Base-by-base conservation (phyloP, 345 rosid genomes). In the Chamaenerion angustifolium region DNA sequence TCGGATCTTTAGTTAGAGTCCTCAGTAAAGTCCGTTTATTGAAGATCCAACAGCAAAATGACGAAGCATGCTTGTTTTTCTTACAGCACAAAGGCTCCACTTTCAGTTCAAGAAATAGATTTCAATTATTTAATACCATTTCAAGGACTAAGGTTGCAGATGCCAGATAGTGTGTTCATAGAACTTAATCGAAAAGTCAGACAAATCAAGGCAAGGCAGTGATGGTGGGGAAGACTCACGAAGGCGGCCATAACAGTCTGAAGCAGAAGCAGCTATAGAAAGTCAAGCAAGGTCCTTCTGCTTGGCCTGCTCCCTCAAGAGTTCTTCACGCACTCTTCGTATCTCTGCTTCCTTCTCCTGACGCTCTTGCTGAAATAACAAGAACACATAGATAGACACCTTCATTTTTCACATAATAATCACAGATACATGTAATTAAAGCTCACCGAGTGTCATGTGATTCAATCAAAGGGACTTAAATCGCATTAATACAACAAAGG, bases 301-400 rank as follows among this genome's bases (percentile, higher is more conserved):
- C 54, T 49, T 49, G 52, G 52, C 52, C 51, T 54, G 57, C 37
- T 54, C 48, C 49, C 21, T 9, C 18, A 54, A 19, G 12, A 50
- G 54, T 40, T 50, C 12, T 31, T 50, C 54, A 2, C 54, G 54
- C 40, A 62, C 56, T 51, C 66, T 49, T 51, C 61, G 49, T 44
- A 62, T 46, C 51, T 62, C 56, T 6, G 57, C 66, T 55, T 56
- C 56, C 47, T 45, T 62, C 47, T 56, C 66, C 66, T 56, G 12
- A 56, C 52, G 56, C 52, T 62, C 66, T 27, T 56, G 12, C 66
- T 62, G 47, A 45, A 62, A 23, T 1, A 1, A 21, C 42, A 13
- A 45, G 44, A 14, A 6, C 23, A 14, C n/a, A 6, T 16, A 35
- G 2, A 31, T 12, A 31, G 5, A 49, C 12, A 6, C 54, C 16